These are phyloP conservation scores for Kodamaea fungicola DNA, from an alignment of 1,139 yeast species.

Conservation along the genomic window DNA sequence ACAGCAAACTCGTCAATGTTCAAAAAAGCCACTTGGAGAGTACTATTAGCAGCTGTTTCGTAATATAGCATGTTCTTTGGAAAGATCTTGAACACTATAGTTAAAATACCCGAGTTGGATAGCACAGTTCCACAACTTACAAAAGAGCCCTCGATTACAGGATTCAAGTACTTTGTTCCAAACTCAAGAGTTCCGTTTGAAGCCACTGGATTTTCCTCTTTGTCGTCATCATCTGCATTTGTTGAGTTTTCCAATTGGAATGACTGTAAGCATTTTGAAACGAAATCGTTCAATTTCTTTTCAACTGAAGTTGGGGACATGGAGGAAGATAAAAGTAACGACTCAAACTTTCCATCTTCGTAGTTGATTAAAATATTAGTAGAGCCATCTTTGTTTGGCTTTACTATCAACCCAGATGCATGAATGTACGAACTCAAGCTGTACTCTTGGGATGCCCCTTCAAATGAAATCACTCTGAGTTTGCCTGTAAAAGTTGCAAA, in stretches of 20 bases:
- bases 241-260: slow-evolving; percentile 26
- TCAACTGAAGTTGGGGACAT: neutral
- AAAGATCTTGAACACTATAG: slow-evolving; percentile 23
- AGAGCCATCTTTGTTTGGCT: neutral
- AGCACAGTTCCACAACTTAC: slow-evolving; percentile 23
- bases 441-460: neutral
- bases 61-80: slow-evolving; percentile 31
- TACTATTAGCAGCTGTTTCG: slow-evolving; percentile 25
- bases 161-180: slow-evolving; percentile 19
- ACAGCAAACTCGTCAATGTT: slow-evolving; percentile 7
- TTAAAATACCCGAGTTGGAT: slow-evolving; percentile 20
- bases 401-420: slow-evolving; percentile 6
- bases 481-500: slow-evolving; percentile 7
- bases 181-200: slow-evolving; percentile 9
- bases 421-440: slow-evolving; percentile 3
- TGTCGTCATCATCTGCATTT: slow-evolving; percentile 17
- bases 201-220: slow-evolving; percentile 4
- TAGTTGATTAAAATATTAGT: slow-evolving; percentile 15
- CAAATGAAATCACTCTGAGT: slow-evolving; percentile 3
- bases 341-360: slow-evolving; percentile 30
- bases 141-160: slow-evolving; percentile 27
- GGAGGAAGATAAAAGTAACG: slow-evolving; percentile 11
- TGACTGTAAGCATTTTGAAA: slow-evolving; percentile 20
- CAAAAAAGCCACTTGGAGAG: slow-evolving; percentile 19
- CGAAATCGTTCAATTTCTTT: slow-evolving; percentile 15